phyloP scores from a whole-genome alignment of 2,329 filamentous ascomycete species.

The Aspergillus alliaceus region DNA sequence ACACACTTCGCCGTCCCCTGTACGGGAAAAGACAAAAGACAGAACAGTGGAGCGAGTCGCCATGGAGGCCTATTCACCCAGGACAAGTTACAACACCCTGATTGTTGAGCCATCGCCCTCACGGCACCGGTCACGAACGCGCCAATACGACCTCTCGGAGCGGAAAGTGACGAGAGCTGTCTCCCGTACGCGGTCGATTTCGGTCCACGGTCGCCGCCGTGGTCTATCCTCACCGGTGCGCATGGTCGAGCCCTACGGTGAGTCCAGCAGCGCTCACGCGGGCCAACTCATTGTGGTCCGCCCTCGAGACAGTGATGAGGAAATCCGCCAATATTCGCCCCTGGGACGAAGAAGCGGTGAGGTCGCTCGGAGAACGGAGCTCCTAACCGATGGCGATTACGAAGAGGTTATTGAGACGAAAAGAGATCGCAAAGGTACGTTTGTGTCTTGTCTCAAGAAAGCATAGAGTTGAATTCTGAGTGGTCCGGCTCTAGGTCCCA shows the following conservation, averaged over 20 bases:
- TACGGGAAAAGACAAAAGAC: constrained; percentile 21
- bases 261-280: constrained; percentile 40
- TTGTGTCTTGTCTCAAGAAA: constrained; percentile 47
- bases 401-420: constrained; percentile 64
- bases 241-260: constrained; percentile 36
- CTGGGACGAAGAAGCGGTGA: constrained; percentile 52
- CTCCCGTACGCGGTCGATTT: constrained; percentile 37
- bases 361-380: constrained; percentile 31
- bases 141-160: constrained; percentile 29
- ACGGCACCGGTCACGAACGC: constrained; percentile 26
- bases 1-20: constrained; percentile 24
- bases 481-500: constrained; percentile 53
- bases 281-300: constrained; percentile 52
- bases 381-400: constrained; percentile 41
- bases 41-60: constrained; percentile 28
- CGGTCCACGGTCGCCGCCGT: constrained; percentile 32
- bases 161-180: constrained; percentile 25
- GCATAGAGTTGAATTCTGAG: constrained; percentile 21
- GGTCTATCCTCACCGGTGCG: constrained; percentile 39
- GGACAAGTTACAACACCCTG: constrained; percentile 29
- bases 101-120: constrained; percentile 34
- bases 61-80: constrained; percentile 27
- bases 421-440: constrained; percentile 94
- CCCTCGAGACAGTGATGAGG: constrained; percentile 54
- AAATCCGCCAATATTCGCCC: constrained; percentile 71